phyloP scores from a whole-genome alignment of 2,329 filamentous ascomycete species.

The Xylaria sp. region DNA sequence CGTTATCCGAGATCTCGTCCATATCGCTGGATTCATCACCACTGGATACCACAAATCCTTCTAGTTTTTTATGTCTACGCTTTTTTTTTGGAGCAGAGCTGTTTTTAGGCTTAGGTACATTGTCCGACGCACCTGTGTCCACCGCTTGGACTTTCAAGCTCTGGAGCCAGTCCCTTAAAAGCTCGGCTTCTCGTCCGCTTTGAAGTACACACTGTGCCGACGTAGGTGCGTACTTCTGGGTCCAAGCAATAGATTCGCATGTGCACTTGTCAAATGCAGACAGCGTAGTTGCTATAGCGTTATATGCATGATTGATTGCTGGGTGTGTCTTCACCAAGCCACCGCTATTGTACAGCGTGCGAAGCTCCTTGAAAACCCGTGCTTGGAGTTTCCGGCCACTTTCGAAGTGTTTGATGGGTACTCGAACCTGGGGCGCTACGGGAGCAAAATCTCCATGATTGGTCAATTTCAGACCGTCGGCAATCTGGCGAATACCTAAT shows the following conservation, averaged over 20 bases:
- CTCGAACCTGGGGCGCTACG: constrained; percentile 60
- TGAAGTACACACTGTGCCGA: constrained; percentile 80
- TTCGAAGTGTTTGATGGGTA: constrained; percentile 67
- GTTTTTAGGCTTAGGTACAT: constrained; percentile 48
- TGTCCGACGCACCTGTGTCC: constrained; percentile 64
- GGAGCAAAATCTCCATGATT: constrained; percentile 56
- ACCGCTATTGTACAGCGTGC: constrained; percentile 42
- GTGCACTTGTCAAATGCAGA: constrained; percentile 83
- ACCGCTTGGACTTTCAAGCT: constrained; percentile 81
- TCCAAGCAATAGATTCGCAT: constrained; percentile 80
- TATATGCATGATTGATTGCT: constrained; percentile 68
- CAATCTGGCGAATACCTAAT: constrained; percentile 53
- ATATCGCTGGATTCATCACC: constrained; percentile 78
- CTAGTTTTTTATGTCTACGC: constrained; percentile 77
- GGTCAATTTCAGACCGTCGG: constrained; percentile 49
- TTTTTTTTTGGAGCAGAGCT: constrained; percentile 63
- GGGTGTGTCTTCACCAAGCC: constrained; percentile 59
- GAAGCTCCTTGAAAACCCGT: constrained; percentile 60
- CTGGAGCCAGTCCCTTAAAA: constrained; percentile 84
- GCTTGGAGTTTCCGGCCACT: constrained; percentile 64
- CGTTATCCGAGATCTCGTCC: constrained; percentile 73
- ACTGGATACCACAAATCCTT: constrained; percentile 82
- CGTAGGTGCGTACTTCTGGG: constrained; percentile 83
- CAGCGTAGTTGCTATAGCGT: constrained; percentile 67
- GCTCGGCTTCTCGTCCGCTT: constrained; percentile 71